Conservation (phyloP, 768 basidiomycete species). For the Crepidotus variabilis region DNA sequence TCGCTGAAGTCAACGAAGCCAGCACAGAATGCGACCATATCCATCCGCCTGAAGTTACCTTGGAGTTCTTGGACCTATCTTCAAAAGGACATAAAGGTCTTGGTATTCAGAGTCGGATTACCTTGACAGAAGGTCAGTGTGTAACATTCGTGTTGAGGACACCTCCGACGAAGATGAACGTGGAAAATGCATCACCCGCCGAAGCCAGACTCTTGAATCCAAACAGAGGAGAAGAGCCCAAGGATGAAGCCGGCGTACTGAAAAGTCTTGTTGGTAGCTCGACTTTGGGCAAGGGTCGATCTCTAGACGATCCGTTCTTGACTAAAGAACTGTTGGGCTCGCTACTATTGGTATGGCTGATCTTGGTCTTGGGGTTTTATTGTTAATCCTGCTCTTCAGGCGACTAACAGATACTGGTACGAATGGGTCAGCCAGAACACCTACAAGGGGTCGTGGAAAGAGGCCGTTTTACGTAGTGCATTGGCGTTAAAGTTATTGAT, state of each 20-base stretch:
- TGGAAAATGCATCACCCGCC: conserved; percentile 3
- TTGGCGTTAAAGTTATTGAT: conserved; percentile 92
- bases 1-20: conserved; percentile 56
- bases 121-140: conserved; percentile 77
- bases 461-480: conserved; percentile 89
- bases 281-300: conserved; percentile 39
- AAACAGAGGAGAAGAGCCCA: background rate
- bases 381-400: conserved; percentile 21
- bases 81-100: conserved; percentile 72
- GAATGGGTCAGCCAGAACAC: conserved; percentile 87
- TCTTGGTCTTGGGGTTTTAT: background rate
- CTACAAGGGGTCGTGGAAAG: conserved; percentile 93
- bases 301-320: conserved; percentile 65
- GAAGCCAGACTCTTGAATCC: background rate
- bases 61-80: conserved; percentile 64
- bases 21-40: conserved; percentile 34
- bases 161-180: conserved; percentile 34
- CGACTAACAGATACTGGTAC: conserved; percentile 83
- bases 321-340: conserved; percentile 59
- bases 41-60: conserved; percentile 44
- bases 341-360: conserved; percentile 46
- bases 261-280: conserved; percentile 8
- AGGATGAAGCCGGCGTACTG: background rate
- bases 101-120: conserved; percentile 54
- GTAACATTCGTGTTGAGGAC: conserved; percentile 87